Conservation (phyloP, 164 flowering plant genomes). For the Magnolia changhungtana region DNA sequence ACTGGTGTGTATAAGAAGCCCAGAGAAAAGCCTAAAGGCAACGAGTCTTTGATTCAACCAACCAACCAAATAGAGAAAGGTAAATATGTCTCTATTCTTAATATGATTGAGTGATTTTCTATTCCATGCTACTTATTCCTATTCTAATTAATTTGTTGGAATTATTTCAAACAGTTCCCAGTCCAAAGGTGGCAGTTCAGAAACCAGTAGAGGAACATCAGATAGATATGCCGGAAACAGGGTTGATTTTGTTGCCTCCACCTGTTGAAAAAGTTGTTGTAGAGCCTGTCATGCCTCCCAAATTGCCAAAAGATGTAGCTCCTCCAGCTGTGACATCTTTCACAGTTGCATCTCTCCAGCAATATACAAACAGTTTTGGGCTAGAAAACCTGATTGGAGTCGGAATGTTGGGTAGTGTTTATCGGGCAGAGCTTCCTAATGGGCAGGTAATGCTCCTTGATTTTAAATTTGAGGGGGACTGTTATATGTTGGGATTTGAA, state of each 20-base stretch:
- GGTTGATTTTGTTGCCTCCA: slow-evolving; percentile 15
- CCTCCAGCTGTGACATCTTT: slow-evolving; percentile 39
- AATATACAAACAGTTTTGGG: slow-evolving; percentile 75
- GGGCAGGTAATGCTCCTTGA: slow-evolving; percentile 55
- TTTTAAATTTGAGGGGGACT: background rate
- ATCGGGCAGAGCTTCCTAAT: slow-evolving; percentile 71
- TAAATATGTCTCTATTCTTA: slow-evolving; percentile 11
- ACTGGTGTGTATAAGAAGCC: slow-evolving; percentile 17
- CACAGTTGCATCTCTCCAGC: slow-evolving; percentile 74
- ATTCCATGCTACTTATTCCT: background rate
- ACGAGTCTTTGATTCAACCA: slow-evolving; percentile 16
- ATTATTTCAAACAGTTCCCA: slow-evolving; percentile 20
- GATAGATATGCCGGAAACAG: slow-evolving; percentile 16
- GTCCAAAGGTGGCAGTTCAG: slow-evolving; percentile 23
- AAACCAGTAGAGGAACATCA: slow-evolving; percentile 27
- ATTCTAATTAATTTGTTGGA: background rate
- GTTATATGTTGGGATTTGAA: background rate
- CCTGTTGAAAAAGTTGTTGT: slow-evolving; percentile 33
- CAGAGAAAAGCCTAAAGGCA: slow-evolving; percentile 22
- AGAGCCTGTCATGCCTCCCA: slow-evolving; percentile 32
- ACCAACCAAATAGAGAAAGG: slow-evolving; percentile 33
- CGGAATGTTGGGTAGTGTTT: slow-evolving; percentile 74
- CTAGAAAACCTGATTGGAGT: slow-evolving; percentile 70
- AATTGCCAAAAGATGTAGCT: slow-evolving; percentile 19
- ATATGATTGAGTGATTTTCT: background rate